Evolutionary conservation across 1,284 basidiomycete species (phyloP), one percentile per base, ranked within the genome.

Genomic region (Dichomitus squalens): DNA sequence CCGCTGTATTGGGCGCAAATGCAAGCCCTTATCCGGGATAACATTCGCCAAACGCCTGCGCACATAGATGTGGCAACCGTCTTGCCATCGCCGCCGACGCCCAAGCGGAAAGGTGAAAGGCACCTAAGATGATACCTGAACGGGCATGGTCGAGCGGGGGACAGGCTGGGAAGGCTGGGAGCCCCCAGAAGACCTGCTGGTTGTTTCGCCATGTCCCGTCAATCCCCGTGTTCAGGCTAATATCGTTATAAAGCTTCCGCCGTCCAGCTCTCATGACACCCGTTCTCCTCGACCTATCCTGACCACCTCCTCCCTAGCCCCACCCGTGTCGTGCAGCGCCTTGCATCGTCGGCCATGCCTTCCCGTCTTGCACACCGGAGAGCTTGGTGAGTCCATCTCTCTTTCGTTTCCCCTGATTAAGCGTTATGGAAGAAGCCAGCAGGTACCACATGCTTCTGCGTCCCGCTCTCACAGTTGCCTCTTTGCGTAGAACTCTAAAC

Each of bases 311-410:
- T 23, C 44, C 49, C 48, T 43, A 8, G 36, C 23, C 35, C 25
- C 52, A 33, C 20, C 16, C 9, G 23, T 41, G 8, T 36, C 52
- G 31, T 33, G 29, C 31, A 36, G 20, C 21, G 39, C n/a, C 18
- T 20, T n/a, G 5, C 36, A n/a, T 38, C n/a, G 35, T 33, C 29
- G 23, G 9, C 50, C 39, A 65, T 65, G 64, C 39, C 55, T 40
- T 57, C 59, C 34, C 65, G 54, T 55, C 53, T 55, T 35, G 39
- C 54, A 21, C 66, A 65, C 31, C 64, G 60, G 50, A 49, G 14
- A 46, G 60, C 55, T 47, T 60, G 55, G 66, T 67, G 53, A 64
- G 66, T 60, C 27, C 33, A 33, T 14, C 48, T 53, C 40, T 33
- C n/a, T 31, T 39, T 23, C 33, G 31, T 29, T 25, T 33, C 18